Conservation (phyloP, 2,329 filamentous ascomycete species). For the Stagonosporopsis rhizophila region DNA sequence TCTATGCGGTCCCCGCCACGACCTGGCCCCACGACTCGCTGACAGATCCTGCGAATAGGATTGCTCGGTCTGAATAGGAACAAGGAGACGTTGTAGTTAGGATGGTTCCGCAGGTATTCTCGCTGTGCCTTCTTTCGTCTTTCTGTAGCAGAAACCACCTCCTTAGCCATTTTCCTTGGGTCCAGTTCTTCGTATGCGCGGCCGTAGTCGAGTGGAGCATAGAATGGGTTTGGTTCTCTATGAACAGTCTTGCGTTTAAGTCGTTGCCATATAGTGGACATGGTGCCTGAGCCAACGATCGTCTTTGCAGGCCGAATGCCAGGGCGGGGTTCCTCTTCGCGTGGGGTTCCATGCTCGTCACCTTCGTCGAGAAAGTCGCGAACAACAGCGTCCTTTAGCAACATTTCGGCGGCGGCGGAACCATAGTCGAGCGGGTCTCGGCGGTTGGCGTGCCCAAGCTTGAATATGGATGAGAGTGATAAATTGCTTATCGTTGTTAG, state of each 20-base stretch:
- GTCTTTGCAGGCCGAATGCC: slow-evolving; percentile 49
- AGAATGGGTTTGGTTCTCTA: slow-evolving; percentile 92
- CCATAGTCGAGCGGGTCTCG: slow-evolving; percentile 92
- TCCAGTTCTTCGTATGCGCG: slow-evolving; percentile 80
- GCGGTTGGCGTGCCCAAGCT: slow-evolving; percentile 66
- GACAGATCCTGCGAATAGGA: slow-evolving; percentile 80
- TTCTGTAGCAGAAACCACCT: slow-evolving; percentile 84
- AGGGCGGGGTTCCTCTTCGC: slow-evolving; percentile 42
- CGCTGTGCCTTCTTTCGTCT: slow-evolving; percentile 86
- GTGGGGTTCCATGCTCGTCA: slow-evolving; percentile 48
- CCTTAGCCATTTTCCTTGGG: slow-evolving; percentile 84
- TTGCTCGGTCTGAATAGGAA: slow-evolving; percentile 85
- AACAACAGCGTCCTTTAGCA: slow-evolving; percentile 94
- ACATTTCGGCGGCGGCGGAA: slow-evolving; percentile 90
- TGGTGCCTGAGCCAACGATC: slow-evolving; percentile 63
- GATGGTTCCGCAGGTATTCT: slow-evolving; percentile 86
- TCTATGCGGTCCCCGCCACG: slow-evolving; percentile 86
- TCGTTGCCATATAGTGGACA: slow-evolving; percentile 69
- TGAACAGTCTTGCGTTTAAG: slow-evolving; percentile 64
- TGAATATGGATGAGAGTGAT: slow-evolving; percentile 71
- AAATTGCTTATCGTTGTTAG: slow-evolving; percentile 63
- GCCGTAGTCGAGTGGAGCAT: slow-evolving; percentile 77
- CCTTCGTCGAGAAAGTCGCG: slow-evolving; percentile 88
- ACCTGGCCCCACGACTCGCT: slow-evolving; percentile 88
- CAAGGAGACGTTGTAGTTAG: slow-evolving; percentile 89